phyloP scores from a whole-genome alignment of 768 basidiomycete species.

The Xerocomellus intermedius region DNA sequence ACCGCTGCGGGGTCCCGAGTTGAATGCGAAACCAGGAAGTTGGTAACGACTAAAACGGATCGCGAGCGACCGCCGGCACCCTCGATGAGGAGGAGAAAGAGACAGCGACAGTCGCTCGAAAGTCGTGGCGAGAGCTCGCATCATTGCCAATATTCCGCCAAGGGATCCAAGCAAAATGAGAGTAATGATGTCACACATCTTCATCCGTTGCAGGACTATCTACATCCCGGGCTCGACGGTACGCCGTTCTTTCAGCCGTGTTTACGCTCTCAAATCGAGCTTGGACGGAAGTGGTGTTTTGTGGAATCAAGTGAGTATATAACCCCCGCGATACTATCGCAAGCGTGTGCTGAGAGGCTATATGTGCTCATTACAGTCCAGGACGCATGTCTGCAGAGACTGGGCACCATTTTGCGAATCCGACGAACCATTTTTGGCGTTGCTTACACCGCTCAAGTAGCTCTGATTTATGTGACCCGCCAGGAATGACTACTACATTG shows the following conservation, averaged over 20 bases:
- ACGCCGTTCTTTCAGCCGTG: slow-evolving; percentile 11
- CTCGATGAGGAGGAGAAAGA: background rate
- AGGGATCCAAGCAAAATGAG: slow-evolving; percentile 42
- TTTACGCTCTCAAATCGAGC: background rate
- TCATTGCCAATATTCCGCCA: slow-evolving; percentile 1
- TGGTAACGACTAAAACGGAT: background rate
- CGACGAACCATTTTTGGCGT: slow-evolving; percentile 81
- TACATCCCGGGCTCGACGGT: slow-evolving; percentile 59
- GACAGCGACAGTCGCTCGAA: background rate
- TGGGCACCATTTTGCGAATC: slow-evolving; percentile 80
- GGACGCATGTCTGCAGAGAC: slow-evolving; percentile 63
- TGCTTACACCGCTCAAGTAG: slow-evolving; percentile 67
- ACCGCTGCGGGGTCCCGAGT: background rate
- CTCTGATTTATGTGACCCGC: background rate
- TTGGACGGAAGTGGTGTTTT: slow-evolving; percentile 62
- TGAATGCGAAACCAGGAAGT: background rate
- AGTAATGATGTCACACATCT: slow-evolving; percentile 55
- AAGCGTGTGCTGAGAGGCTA: background rate
- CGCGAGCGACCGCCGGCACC: background rate
- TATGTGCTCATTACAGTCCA: slow-evolving; percentile 43
- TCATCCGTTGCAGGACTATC: slow-evolving; percentile 48
- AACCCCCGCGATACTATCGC: background rate
- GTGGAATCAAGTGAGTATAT: slow-evolving; percentile 72
- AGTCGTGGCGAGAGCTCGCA: background rate
- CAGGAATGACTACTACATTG: slow-evolving; percentile 57